Evolutionary conservation across 1,139 yeast genomes (phyloP), one percentile per base, ranked within the genome.

Genomic region (Taphrina betulina): DNA sequence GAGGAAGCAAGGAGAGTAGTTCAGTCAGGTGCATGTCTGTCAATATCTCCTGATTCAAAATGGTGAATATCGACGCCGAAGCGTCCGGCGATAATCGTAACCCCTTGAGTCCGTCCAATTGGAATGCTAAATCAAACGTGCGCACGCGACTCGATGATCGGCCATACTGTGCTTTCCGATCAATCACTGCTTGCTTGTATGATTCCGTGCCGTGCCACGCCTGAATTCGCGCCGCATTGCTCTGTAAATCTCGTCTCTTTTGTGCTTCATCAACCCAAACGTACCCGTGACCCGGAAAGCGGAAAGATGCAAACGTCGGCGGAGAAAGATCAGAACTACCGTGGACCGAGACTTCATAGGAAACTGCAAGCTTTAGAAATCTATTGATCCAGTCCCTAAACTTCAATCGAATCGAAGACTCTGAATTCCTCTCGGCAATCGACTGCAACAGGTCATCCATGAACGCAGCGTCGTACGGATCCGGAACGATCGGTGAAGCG

Each of bases 371-470:
- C n/a, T 68, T 64, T 12, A 69, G 65, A 56, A 70, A 67, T 26
- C 71, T 63, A 22, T 61, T 61, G 19, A 69, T 60, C 43, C 66
- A 68, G 48, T 66, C 66, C 26, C 69, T 61, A 61, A 71, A 70
- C 33, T 69, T 63, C 14, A 65, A 60, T 7, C 72, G 64, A 16
- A 70, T 65, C 3, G 70, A 61, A 17, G 66, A 60, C 58, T 69
- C 72, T 8, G 70, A 71, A 54, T 65, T 67, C 46, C 68, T 71
- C 50, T 66, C 67, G 7, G 67, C 58, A 24, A 70, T 63, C 70
- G 70, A 68, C 20, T 60, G 59, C 46, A 62, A 60, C 40, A 70
- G 51, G 44, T 70, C 72, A 17, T 66, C 68, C 16, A 69, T 66
- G 61, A 70, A 68, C n/a, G 61, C 61, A 12, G 60, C 53, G 46